Conservation (phyloP, 2,329 filamentous ascomycete species). For the Didymella sp. region DNA sequence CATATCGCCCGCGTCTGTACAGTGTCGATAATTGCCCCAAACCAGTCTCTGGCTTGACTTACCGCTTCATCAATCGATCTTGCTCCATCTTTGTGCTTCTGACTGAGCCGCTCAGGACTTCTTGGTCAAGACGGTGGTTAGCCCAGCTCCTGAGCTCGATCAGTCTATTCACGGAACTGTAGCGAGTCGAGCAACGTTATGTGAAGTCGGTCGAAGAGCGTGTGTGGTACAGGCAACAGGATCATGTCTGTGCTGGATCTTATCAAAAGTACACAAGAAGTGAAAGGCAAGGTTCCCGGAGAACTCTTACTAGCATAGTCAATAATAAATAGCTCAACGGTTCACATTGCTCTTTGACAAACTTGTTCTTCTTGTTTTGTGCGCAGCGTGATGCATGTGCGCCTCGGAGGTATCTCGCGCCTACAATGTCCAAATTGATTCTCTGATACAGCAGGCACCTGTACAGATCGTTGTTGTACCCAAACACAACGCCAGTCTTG, state of each 20-base stretch:
- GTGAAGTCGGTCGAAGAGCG: neutral
- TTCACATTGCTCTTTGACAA: neutral
- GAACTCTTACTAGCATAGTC: neutral
- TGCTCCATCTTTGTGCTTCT: neutral
- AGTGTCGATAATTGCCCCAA: neutral
- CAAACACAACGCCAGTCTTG: conserved; percentile 14
- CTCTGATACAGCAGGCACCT: neutral
- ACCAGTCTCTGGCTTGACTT: neutral
- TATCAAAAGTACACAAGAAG: neutral
- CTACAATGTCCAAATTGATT: neutral
- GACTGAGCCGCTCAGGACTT: neutral
- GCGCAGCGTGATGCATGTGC: neutral
- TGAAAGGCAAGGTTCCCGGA: neutral
- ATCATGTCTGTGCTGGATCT: neutral
- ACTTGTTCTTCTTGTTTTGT: neutral
- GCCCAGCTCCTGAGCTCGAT: neutral
- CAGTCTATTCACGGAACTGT: neutral
- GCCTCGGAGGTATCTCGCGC: conserved; percentile 1
- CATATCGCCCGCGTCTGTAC: neutral
- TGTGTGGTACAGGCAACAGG: neutral
- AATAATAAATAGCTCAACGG: neutral
- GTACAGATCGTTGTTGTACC: neutral
- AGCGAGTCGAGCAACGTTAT: neutral
- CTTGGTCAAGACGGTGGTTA: neutral
- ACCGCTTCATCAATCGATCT: neutral